Evolutionary conservation across 805 yeast species (phyloP).

Genomic region (Debaryomyces prosopidis): DNA sequence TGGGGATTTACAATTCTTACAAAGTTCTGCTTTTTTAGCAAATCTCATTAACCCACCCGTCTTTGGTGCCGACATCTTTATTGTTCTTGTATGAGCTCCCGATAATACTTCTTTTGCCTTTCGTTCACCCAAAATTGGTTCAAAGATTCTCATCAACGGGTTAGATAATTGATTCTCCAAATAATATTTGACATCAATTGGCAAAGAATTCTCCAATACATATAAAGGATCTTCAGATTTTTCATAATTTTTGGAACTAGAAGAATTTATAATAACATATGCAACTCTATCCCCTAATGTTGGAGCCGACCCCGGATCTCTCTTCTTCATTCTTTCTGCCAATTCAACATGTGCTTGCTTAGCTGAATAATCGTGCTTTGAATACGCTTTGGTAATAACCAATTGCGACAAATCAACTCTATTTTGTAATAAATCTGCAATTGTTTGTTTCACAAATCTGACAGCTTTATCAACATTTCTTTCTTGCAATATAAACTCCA

Average conservation of each 20-base stretch:
- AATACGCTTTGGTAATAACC: constrained; percentile 89
- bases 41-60: constrained; percentile 89
- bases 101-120: constrained; percentile 77
- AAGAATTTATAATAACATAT: constrained; percentile 80
- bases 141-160: constrained; percentile 90
- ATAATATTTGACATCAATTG: constrained; percentile 93
- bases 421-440: constrained; percentile 88
- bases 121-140: constrained; percentile 88
- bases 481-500: constrained; percentile 81
- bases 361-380: constrained; percentile 87
- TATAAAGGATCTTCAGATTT: constrained; percentile 96
- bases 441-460: constrained; percentile 78
- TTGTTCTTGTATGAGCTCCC: constrained; percentile 82
- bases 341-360: constrained; percentile 97
- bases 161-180: constrained; percentile 90
- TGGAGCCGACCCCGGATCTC: constrained; percentile 98
- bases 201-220: constrained; percentile 87
- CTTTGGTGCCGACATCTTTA: constrained; percentile 70
- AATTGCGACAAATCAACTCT: constrained; percentile 88
- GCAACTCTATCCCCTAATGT: constrained; percentile 97
- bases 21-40: constrained; percentile 83
- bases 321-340: constrained; percentile 92
- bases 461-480: constrained; percentile 86
- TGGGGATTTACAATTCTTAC: constrained; percentile 87
- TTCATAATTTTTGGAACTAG: constrained; percentile 86